Evolutionary conservation across 345 rosid genomes (phyloP).

Genomic region (Angophora floribunda): DNA sequence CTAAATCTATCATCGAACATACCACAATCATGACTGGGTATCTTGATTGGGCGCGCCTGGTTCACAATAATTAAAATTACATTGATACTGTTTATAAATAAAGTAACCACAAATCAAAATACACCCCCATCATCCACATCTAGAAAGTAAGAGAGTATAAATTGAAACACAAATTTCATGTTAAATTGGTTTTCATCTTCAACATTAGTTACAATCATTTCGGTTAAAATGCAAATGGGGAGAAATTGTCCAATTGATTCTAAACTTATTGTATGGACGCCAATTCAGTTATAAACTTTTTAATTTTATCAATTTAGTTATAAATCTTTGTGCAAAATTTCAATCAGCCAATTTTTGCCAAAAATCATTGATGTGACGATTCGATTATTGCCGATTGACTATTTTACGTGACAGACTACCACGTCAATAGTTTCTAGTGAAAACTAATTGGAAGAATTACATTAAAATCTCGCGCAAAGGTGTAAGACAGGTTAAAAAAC

Average conservation of each 20-base stretch:
- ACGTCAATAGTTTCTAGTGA: no score
- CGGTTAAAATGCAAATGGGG: neutral
- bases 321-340: fast-evolving
- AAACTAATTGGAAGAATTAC: no score
- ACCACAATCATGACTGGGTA: neutral
- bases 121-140: neutral
- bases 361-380: fast-evolving
- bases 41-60: fast-evolving
- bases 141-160: neutral
- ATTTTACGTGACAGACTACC: no score
- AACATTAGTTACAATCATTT: neutral
- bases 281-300: neutral
- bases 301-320: neutral
- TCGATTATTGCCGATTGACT: neutral
- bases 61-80: neutral
- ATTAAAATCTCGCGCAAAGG: no score
- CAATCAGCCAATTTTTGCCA: fast-evolving
- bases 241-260: neutral
- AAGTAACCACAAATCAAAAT: neutral
- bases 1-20: neutral
- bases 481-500: no score
- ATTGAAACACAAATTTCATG: neutral
- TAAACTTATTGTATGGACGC: neutral
- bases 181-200: neutral
- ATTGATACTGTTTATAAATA: neutral